These are phyloP conservation scores for Oryza rufipogon DNA, from an alignment of 176 grass and related monocot species.

Conservation along the genomic window DNA sequence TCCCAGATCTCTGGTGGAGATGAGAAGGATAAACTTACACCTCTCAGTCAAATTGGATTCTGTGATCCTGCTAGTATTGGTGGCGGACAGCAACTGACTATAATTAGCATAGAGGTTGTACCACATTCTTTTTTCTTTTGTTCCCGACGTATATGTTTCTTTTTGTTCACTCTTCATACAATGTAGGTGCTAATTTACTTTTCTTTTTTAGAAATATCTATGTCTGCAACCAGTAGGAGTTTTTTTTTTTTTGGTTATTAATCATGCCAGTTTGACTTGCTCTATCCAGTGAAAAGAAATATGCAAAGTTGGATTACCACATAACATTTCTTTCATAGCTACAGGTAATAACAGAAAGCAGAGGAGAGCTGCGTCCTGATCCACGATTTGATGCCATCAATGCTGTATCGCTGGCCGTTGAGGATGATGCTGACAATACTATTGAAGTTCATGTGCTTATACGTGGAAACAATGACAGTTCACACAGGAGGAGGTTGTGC, in stretches of 20 bases:
- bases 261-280: constrained; percentile 19
- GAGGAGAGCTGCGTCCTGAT: constrained; percentile 75
- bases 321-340: constrained; percentile 46
- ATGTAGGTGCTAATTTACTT: constrained; percentile 8
- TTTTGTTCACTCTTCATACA: constrained; percentile 5
- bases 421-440: constrained; percentile 59
- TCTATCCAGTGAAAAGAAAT: not conserved
- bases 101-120: constrained; percentile 86
- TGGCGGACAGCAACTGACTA: constrained; percentile 77
- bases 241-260: not conserved
- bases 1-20: constrained; percentile 91
- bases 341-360: constrained; percentile 86
- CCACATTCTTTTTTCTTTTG: constrained; percentile 24
- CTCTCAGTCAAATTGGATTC: constrained; percentile 90
- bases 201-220: constrained; percentile 9
- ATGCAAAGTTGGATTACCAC: constrained; percentile 33
- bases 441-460: constrained; percentile 67
- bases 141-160: not conserved
- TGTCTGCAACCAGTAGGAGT: not conserved
- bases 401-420: constrained; percentile 67
- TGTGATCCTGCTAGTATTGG: constrained; percentile 75
- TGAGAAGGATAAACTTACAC: constrained; percentile 70
- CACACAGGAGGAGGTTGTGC: constrained; percentile 53
- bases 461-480: constrained; percentile 51
- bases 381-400: constrained; percentile 88